Evolutionary conservation across 2,329 filamentous ascomycete genomes (phyloP), one percentile per base, ranked within the genome.

Genomic region (Botrytis elliptica): DNA sequence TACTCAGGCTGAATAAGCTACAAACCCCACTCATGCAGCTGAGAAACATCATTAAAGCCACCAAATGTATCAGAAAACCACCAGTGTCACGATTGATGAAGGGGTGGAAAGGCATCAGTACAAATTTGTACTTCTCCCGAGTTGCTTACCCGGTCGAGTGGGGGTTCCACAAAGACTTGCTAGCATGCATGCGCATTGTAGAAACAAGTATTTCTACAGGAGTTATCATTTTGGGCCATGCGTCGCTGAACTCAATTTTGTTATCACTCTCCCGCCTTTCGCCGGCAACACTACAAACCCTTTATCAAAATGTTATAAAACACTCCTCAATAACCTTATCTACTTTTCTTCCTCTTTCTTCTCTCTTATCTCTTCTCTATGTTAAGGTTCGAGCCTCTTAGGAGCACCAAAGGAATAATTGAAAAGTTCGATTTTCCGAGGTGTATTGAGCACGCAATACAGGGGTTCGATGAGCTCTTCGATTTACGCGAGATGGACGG

Each of bases 401-500:
- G n/a, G 5, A 25, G 22, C 63, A 65, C 29, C 14, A 16, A 40
- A 67, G 16, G 22, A 38, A n/a, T 7, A 20, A 29, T 29, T 9
- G 36, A 20, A 25, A 68, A 57, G 36, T 29, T 38, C 22, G 22
- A 49, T 18, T 14, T n/a, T 22, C 29, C 46, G 36, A 57, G 49
- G 49, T 66, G 63, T 66, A 46, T 46, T 46, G 40, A 72, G 70
- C 70, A 72, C 70, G 70, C 70, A 59, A 72, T 72, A 49, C 70
- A 44, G 36, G 70, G 70, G 38, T 72, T 42, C 38, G 70, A 72
- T 72, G 70, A 72, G 62, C 49, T 46, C 62, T 68, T 72, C 70
- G 9, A 68, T 38, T 72, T 72, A 72, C 29, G 70, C 70, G 70
- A 72, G 70, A 40, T n/a, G 29, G 25, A 46, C 49, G 59, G 46